Evolutionary conservation across 805 yeast species (phyloP), one percentile per base, ranked within the genome.

Genomic region (Spathaspora sp.): DNA sequence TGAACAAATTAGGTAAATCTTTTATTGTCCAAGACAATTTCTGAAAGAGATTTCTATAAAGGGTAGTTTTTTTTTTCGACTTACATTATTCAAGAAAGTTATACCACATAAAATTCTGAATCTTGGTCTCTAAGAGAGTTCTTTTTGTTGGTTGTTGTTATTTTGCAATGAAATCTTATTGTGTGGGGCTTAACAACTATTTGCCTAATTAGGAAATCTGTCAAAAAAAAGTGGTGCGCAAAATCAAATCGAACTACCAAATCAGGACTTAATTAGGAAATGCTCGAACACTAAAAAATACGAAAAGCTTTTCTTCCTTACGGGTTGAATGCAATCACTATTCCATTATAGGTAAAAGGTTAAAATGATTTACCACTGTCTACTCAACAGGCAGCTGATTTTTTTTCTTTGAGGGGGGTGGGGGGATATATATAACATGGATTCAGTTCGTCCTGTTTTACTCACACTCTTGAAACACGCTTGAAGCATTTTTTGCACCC

Each of bases 161-260:
- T 35, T 5, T n/a, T n/a, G 26, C 26, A 23, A 23, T 35, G 3
- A n/a, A 35, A 3, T 12, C 14, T 14, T 35, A 35, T 14, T n/a
- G 17, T 35, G 8, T 35, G 40, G 40, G 32, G 17, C 40, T 35
- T 14, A 35, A 7, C 16, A 49, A 16, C 18, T 51, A 53, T 47
- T 55, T 58, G 26, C 64, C 64, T 52, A 52, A 57, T 52, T 43
- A 44, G 63, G 64, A 38, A 60, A 56, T 54, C 55, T 23, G 18
- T 35, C 35, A 28, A 8, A 12, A 28, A 8, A 12, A 10, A n/a
- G 23, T 35, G 23, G 48, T 44, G 51, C 51, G 23, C 29, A 38
- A 26, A n/a, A 5, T 4, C 20, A 29, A 17, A 35, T 16, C 35
- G 47, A 47, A 42, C 32, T 38, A 47, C 45, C 44, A 26, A 39